Conservation (phyloP, 495 filamentous ascomycete species). For the Annulohypoxylon moriforme region DNA sequence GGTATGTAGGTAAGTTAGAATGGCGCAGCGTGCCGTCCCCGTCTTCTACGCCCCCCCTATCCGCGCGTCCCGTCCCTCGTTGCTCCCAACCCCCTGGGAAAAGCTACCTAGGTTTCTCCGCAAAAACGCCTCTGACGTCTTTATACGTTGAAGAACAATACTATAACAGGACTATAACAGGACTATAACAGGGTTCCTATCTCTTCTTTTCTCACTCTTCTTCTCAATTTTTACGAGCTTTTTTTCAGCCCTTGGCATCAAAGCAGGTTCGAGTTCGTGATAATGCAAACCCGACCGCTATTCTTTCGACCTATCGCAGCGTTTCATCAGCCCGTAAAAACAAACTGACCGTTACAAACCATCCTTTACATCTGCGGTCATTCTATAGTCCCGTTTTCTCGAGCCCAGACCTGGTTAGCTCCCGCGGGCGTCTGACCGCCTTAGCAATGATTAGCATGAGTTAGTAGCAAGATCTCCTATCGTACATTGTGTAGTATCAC, state of each 20-base stretch:
- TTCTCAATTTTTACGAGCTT: not conserved
- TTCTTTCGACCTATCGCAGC: slow-evolving; percentile 25
- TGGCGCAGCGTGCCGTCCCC: slow-evolving; percentile 35
- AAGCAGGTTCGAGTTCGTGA: not conserved
- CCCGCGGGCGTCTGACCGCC: slow-evolving; percentile 40
- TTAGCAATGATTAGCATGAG: slow-evolving; percentile 40
- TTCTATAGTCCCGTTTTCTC: slow-evolving; percentile 38
- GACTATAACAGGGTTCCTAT: not conserved
- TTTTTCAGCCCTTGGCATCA: slow-evolving; percentile 6
- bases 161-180: slow-evolving; percentile 5
- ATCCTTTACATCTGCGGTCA: slow-evolving; percentile 39
- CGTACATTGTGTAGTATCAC: slow-evolving; percentile 41
- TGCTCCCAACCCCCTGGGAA: slow-evolving; percentile 31
- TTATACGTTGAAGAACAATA: not conserved
- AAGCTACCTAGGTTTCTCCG: slow-evolving; percentile 24
- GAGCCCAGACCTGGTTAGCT: slow-evolving; percentile 44
- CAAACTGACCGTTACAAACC: slow-evolving; percentile 23
- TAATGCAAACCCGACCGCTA: slow-evolving; percentile 31
- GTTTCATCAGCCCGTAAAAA: slow-evolving; percentile 36
- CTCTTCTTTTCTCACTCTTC: not conserved
- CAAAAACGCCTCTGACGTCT: slow-evolving; percentile 25
- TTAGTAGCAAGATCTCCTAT: slow-evolving; percentile 43
- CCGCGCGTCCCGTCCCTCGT: slow-evolving; percentile 41
- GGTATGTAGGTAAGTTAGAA: too few species aligned
- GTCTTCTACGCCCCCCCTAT: slow-evolving; percentile 21